These are phyloP conservation scores for Salvia hispanica DNA, from an alignment of 257 asterid species.

Conservation along the genomic window DNA sequence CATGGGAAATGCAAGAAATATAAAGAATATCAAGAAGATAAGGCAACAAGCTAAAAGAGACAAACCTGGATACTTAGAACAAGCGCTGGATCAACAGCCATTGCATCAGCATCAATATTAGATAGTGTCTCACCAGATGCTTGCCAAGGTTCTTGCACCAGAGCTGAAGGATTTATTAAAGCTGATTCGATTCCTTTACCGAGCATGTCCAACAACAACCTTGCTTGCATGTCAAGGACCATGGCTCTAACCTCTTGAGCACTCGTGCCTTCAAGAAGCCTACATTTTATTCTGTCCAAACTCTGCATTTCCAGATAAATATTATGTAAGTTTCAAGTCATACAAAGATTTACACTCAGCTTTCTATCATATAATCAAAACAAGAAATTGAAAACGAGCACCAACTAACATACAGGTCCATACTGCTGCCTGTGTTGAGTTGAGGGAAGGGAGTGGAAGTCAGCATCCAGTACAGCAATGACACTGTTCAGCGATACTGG, in stretches of 20 bases:
- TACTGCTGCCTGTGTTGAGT: slow-evolving; percentile 96
- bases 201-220: slow-evolving; percentile 94
- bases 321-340: background rate
- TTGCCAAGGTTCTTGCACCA: slow-evolving; percentile 96
- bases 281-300: slow-evolving; percentile 94
- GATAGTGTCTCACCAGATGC: slow-evolving; percentile 82
- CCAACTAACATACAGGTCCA: slow-evolving; percentile 83
- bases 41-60: slow-evolving; percentile 20
- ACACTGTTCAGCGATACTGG: slow-evolving; percentile 94
- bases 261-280: slow-evolving; percentile 96
- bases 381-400: slow-evolving; percentile 24
- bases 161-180: slow-evolving; percentile 84
- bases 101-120: slow-evolving; percentile 78
- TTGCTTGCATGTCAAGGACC: slow-evolving; percentile 99
- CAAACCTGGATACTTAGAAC: slow-evolving; percentile 85
- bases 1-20: background rate
- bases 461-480: slow-evolving; percentile 94
- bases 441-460: slow-evolving; percentile 96
- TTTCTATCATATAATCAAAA: slow-evolving; percentile 12
- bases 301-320: slow-evolving; percentile 60
- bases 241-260: slow-evolving; percentile 99
- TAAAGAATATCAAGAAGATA: background rate
- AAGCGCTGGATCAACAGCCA: slow-evolving; percentile 94
- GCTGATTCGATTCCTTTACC: slow-evolving; percentile 99
- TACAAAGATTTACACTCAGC: slow-evolving; percentile 10